Evolutionary conservation across 2,329 filamentous ascomycete species (phyloP).

Genomic region (Chrysosporium queenslandicum): DNA sequence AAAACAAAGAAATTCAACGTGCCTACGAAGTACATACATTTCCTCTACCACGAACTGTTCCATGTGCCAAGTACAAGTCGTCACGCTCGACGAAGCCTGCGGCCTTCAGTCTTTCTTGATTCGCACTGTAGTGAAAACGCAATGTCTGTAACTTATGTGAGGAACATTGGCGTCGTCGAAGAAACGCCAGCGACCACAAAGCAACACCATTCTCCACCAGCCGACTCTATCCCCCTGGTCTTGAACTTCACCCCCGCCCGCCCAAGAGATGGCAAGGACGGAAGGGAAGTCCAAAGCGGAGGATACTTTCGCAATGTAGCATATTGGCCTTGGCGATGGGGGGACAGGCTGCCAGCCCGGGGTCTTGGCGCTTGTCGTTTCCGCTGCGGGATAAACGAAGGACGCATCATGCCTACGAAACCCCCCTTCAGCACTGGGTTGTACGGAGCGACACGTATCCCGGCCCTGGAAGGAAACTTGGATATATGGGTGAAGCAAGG

Average conservation of each 20-base stretch:
- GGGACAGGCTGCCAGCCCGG: not conserved
- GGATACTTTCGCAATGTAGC: conserved; percentile 2
- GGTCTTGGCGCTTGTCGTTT: conserved; percentile 2
- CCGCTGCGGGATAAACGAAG: conserved; percentile 5
- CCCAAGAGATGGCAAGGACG: conserved; percentile 6
- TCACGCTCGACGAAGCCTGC: too few relatives aligned
- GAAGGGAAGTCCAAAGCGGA: not conserved
- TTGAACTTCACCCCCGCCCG: not conserved
- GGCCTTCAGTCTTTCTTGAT: too few relatives aligned
- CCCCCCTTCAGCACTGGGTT: not conserved
- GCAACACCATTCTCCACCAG: not conserved
- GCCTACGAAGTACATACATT: too few relatives aligned
- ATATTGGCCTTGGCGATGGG: conserved; percentile 8
- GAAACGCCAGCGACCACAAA: too few relatives aligned
- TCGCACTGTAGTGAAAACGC: too few relatives aligned
- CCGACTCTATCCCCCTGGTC: conserved; percentile 5
- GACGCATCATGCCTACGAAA: not conserved
- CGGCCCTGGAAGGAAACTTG: not conserved
- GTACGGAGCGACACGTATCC: not conserved
- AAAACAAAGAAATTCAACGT: not conserved
- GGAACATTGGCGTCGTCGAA: too few relatives aligned
- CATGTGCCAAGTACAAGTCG: too few relatives aligned
- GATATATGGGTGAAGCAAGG: not conserved
- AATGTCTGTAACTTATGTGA: too few relatives aligned
- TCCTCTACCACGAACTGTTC: too few relatives aligned